Evolutionary conservation across 306 rosid genomes (phyloP), one percentile per base, ranked within the genome.

Genomic region (Prunus mongolica): DNA sequence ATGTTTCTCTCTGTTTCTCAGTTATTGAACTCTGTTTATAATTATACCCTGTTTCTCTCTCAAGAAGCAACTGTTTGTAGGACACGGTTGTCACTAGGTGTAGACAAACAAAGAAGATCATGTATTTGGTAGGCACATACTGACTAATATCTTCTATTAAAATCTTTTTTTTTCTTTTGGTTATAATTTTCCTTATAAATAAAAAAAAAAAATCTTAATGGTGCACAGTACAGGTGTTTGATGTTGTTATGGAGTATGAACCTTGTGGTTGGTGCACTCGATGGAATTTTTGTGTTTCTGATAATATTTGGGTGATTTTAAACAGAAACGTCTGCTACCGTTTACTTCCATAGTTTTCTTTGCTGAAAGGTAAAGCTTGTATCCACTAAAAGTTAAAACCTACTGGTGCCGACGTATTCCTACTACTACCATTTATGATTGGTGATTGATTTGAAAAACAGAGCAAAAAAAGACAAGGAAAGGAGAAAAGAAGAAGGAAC

Each of bases 71-170:
- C 73, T 9, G 12, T 57, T 58, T 8, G 71, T 49, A 2, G 73
- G 64, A 57, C 38, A 34, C 38, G 38, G 38, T 34, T 34, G 38
- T 34, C 38, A 34, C 38, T 5, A 34, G 38, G 38, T 34, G 8
- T 34, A 5, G 32, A 56, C 13, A 10, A 58, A 64, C 60, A 7
- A 71, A 14, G 69, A 72, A 71, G 86, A 79, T 77, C 64, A 32
- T 24, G 80, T 60, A 79, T 84, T 79, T 77, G 78, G 80, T 67
- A 41, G 74, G 79, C 72, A 79, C 80, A 81, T 20, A 55, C 41
- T 25, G 75, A 55, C 34, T 56, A 24, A 32, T n/a, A 71, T 32
- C 46, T 52, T 50, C 47, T 63, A n/a, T 50, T 13, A 19, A 5
- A 28, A 6, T 65, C 18, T 24, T 52, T 41, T 55, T 10, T 19